A percentile compares a stretch with the other conserved stretches of the same genome.
Conservation (phyloP, 2,329 filamentous ascomycete species). For the Malbranchea cinnamomea region DNA sequence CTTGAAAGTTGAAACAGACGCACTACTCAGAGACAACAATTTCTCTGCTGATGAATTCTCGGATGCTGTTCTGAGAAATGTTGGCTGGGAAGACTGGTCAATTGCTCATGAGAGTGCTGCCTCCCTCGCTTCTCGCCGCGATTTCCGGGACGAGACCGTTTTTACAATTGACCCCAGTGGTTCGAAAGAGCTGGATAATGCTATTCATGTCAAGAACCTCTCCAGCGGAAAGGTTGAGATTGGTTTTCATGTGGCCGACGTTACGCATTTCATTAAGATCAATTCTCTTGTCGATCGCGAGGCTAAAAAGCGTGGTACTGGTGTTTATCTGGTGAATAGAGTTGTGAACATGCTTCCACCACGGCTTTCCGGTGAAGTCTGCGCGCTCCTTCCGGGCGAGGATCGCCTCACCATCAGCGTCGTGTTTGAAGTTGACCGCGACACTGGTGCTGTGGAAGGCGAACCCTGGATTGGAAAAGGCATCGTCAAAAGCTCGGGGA, state of each 20-base stretch:
- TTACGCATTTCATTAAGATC: slow-evolving; percentile 91
- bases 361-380: slow-evolving; percentile 72
- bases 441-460: slow-evolving; percentile 68
- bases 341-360: slow-evolving; percentile 75
- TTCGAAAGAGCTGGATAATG: slow-evolving; percentile 77
- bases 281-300: slow-evolving; percentile 93
- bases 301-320: slow-evolving; percentile 93
- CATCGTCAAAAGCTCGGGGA: slow-evolving; percentile 82
- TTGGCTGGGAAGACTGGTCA: slow-evolving; percentile 85
- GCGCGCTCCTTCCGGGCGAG: slow-evolving; percentile 72
- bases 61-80: slow-evolving; percentile 84
- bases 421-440: slow-evolving; percentile 76
- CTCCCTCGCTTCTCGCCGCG: slow-evolving; percentile 58
- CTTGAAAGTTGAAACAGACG: slow-evolving; percentile 93
- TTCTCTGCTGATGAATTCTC: slow-evolving; percentile 96
- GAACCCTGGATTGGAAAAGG: slow-evolving; percentile 90
- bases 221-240: slow-evolving; percentile 80
- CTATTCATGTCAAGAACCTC: slow-evolving; percentile 76
- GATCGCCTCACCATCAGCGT: slow-evolving; percentile 86
- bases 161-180: slow-evolving; percentile 91
- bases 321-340: slow-evolving; percentile 87
- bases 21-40: slow-evolving; percentile 93
- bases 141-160: slow-evolving; percentile 74
- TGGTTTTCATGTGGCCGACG: slow-evolving; percentile 86
- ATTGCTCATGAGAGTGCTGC: slow-evolving; percentile 69